phyloP scores from a whole-genome alignment of 352 stramenopile species.

The Aphanomyces euteiches region DNA sequence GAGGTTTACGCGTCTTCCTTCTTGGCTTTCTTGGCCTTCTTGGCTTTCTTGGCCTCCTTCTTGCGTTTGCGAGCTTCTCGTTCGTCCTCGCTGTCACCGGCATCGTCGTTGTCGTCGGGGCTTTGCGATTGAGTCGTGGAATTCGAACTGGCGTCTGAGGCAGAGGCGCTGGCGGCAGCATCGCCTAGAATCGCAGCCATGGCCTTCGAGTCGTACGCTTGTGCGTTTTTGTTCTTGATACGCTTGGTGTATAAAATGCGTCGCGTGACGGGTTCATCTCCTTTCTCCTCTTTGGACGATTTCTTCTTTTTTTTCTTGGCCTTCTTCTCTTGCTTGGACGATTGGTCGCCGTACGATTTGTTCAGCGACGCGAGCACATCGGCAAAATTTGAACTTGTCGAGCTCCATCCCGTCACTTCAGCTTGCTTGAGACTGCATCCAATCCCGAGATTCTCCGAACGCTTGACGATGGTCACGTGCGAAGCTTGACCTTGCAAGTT shows the following conservation, averaged over 20 bases:
- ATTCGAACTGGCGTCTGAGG: not conserved
- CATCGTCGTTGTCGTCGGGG: slow-evolving; percentile 1
- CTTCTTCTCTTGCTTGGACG: slow-evolving; percentile 47
- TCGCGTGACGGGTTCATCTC: slow-evolving; percentile 53
- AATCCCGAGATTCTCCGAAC: slow-evolving; percentile 87
- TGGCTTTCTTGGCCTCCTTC: slow-evolving; percentile 30
- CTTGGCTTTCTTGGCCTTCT: slow-evolving; percentile 25
- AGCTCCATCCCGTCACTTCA: slow-evolving; percentile 84
- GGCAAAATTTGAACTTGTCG: slow-evolving; percentile 71
- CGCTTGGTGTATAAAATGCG: slow-evolving; percentile 79
- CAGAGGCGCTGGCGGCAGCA: slow-evolving; percentile 31
- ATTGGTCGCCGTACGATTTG: slow-evolving; percentile 56
- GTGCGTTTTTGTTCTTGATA: slow-evolving; percentile 84
- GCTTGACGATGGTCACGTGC: slow-evolving; percentile 84
- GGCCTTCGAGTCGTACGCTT: slow-evolving; percentile 70
- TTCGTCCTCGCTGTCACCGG: slow-evolving; percentile 12
- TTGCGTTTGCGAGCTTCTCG: slow-evolving; percentile 18
- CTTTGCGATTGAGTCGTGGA: not conserved
- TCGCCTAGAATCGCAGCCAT: slow-evolving; percentile 85
- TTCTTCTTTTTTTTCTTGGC: slow-evolving; percentile 59
- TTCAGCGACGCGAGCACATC: slow-evolving; percentile 84
- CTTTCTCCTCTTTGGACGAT: slow-evolving; percentile 47
- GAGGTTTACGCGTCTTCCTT: not conserved
- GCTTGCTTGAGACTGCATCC: slow-evolving; percentile 87
- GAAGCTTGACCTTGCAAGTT: slow-evolving; percentile 85